These are phyloP conservation scores for Clathrospora elynae DNA, from an alignment of 2,329 filamentous ascomycete species.

Conservation along the genomic window DNA sequence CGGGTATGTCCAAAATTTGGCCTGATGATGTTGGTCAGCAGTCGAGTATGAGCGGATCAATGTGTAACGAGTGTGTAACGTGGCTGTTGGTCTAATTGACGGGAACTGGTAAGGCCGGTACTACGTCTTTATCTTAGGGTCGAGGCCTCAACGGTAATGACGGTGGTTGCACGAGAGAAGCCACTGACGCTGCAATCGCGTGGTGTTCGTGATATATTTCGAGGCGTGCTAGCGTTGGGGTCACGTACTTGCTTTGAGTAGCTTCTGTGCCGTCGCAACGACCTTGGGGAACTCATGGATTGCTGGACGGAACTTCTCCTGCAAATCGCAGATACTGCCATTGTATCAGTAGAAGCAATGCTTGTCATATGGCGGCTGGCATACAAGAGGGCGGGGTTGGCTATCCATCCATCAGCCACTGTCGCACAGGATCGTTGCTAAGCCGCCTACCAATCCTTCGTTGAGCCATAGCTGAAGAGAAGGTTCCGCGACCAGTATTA, in stretches of 20 bases:
- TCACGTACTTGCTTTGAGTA: conserved; percentile 55
- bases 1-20: conserved; percentile 71
- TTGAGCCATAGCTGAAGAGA: conserved; percentile 35
- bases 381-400: conserved; percentile 51
- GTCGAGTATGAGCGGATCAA: conserved; percentile 33
- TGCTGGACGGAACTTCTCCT: conserved; percentile 85
- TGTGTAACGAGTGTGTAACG: conserved; percentile 41
- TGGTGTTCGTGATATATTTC: no score
- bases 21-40: conserved; percentile 35
- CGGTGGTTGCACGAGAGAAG: no score
- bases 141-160: no score
- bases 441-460: conserved; percentile 38
- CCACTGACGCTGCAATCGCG: no score
- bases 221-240: conserved; percentile 2
- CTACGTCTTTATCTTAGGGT: no score
- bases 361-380: conserved; percentile 10
- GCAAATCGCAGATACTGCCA: conserved; percentile 84
- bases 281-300: conserved; percentile 87
- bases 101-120: no score
- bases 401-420: conserved; percentile 33
- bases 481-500: conserved; percentile 4
- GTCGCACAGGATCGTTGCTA: conserved; percentile 17
- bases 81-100: conserved; percentile 4
- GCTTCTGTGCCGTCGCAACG: conserved; percentile 58
- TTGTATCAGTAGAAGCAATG: conserved; percentile 25